phyloP scores from a whole-genome alignment of 1,284 basidiomycete species.

The Termitomyces sp. region DNA sequence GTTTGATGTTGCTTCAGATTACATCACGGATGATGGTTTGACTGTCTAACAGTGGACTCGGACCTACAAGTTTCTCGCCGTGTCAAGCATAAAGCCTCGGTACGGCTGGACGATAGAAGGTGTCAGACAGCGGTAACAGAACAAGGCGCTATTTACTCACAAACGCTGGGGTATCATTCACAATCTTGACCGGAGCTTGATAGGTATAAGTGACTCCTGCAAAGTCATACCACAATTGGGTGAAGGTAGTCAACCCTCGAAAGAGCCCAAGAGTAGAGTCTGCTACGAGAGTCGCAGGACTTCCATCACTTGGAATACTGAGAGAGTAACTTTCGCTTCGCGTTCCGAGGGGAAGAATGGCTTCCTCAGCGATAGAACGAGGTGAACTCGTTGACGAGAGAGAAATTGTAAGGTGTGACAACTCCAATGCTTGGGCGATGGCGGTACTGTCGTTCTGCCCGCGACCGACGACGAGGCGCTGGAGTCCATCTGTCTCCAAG shows the following conservation, averaged over 20 bases:
- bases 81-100: constrained; percentile 83
- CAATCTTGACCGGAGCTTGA: constrained; percentile 54
- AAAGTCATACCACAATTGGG: constrained; percentile 69
- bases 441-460: constrained; percentile 33
- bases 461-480: constrained; percentile 48
- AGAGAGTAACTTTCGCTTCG: constrained; percentile 69
- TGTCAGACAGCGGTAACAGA: neutral
- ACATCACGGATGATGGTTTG: neutral
- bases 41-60: neutral
- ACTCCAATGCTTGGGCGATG: constrained; percentile 24
- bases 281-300: constrained; percentile 55
- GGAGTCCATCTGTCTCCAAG: constrained; percentile 44
- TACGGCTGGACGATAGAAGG: constrained; percentile 45
- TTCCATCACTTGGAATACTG: constrained; percentile 55
- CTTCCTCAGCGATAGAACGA: constrained; percentile 47
- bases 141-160: constrained; percentile 31
- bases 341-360: constrained; percentile 44
- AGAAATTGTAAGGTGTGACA: constrained; percentile 36
- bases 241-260: constrained; percentile 80
- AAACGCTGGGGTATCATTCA: constrained; percentile 58
- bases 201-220: constrained; percentile 48
- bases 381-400: constrained; percentile 30
- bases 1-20: neutral
- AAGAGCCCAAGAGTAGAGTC: constrained; percentile 74
- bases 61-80: constrained; percentile 41